Percentiles rank a stretch among this genome's conserved stretches.
Evolutionary conservation across 345 rosid genomes (phyloP).

Genomic region (Ailanthus altissimus): DNA sequence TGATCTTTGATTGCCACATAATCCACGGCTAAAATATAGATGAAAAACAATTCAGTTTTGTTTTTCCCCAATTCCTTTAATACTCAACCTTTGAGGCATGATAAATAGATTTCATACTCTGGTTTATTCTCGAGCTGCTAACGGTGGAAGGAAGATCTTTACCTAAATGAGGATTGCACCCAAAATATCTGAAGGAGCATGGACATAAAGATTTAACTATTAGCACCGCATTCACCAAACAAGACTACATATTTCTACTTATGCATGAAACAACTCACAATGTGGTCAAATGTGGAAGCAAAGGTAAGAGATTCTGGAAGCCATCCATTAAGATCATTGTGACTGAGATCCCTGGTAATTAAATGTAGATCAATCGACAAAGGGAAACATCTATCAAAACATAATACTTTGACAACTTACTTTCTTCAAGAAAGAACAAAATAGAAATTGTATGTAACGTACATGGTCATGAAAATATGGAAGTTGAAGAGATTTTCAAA

Average conservation of each 20-base stretch:
- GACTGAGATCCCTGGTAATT: slow-evolving; percentile 54
- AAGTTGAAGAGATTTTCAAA: background rate
- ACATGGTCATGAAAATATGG: background rate
- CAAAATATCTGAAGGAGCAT: slow-evolving; percentile 39
- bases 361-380: slow-evolving; percentile 16
- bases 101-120: slow-evolving; percentile 43
- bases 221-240: background rate
- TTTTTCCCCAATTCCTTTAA: background rate
- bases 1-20: slow-evolving; percentile 29
- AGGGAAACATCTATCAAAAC: background rate
- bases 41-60: slow-evolving; percentile 18
- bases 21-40: slow-evolving; percentile 42
- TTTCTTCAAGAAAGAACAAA: background rate
- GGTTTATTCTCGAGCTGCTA: slow-evolving; percentile 34
- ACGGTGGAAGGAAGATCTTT: slow-evolving; percentile 28
- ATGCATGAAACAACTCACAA: slow-evolving; percentile 39
- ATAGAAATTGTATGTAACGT: no score
- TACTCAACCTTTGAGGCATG: slow-evolving; percentile 2
- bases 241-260: slow-evolving; percentile 2
- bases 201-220: slow-evolving; percentile 5
- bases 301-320: slow-evolving; percentile 37
- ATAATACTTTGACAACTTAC: background rate
- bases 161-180: slow-evolving; percentile 51
- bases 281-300: slow-evolving; percentile 37
- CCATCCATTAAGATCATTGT: slow-evolving; percentile 43